Evolutionary conservation across 2,329 filamentous ascomycete genomes (phyloP).

Genomic region (Aspergillus sp.): DNA sequence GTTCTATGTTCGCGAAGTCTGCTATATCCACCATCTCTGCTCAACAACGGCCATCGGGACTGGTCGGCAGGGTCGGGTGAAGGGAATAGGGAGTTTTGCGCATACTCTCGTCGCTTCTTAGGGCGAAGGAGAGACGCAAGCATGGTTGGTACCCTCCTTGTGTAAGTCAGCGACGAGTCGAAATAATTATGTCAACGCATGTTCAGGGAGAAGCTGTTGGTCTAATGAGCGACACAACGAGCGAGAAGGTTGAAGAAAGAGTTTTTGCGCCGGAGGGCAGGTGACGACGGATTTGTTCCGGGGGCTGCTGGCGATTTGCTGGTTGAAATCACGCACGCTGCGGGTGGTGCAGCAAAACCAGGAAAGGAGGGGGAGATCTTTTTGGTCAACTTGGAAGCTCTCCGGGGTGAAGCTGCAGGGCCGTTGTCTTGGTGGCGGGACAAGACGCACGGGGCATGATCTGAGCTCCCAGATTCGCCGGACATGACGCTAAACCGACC

Average conservation of each 20-base stretch:
- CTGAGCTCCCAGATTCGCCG: slow-evolving; percentile 4
- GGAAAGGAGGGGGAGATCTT: slow-evolving; percentile 1
- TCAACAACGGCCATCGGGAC: slow-evolving; percentile 21
- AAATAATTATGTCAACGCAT: slow-evolving; percentile 5
- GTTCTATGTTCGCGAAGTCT: slow-evolving; percentile 22
- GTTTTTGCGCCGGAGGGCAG: neutral
- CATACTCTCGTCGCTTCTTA: slow-evolving; percentile 27
- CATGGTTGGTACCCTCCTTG: slow-evolving; percentile 20
- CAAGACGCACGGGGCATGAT: slow-evolving; percentile 3
- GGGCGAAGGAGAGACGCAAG: slow-evolving; percentile 33
- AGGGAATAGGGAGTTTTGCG: slow-evolving; percentile 29
- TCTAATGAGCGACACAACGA: neutral
- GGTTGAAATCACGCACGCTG: slow-evolving; percentile 14
- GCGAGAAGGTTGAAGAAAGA: neutral
- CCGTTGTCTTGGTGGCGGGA: slow-evolving; percentile 4
- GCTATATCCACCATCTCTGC: slow-evolving; percentile 17
- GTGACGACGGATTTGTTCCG: slow-evolving; percentile 1
- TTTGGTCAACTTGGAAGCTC: neutral
- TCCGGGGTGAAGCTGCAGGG: slow-evolving; percentile 6
- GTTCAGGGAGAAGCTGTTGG: neutral
- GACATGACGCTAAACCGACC: slow-evolving; percentile 2
- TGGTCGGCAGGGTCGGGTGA: slow-evolving; percentile 28
- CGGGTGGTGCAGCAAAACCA: slow-evolving; percentile 8
- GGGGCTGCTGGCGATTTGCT: slow-evolving; percentile 13
- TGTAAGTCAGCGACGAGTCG: neutral